A percentile compares a stretch with the other conserved stretches of the same genome.
Conservation (phyloP, 108 stramenopile species). For the Nitzschia sp. region DNA sequence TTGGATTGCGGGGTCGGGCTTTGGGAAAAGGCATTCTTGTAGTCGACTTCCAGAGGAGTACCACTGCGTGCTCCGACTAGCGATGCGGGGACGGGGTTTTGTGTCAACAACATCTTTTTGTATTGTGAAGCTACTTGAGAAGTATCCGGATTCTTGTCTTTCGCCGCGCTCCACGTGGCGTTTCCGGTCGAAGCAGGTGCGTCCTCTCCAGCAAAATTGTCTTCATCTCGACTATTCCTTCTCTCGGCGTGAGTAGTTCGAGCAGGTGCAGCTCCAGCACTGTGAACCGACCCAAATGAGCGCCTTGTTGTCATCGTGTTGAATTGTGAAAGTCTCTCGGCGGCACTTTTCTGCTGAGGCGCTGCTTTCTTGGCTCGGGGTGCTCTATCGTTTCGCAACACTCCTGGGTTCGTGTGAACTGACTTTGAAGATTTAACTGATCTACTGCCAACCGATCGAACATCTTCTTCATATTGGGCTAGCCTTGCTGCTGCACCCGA, state of each 20-base stretch:
- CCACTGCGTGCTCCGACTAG: too few species aligned
- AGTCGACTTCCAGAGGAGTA: too few species aligned
- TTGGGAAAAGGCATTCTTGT: too few species aligned
- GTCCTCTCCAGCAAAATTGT: neutral
- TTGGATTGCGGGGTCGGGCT: too few species aligned
- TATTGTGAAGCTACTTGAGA: too few species aligned
- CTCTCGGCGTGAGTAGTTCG: neutral
- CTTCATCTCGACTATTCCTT: neutral
- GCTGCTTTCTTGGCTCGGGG: neutral
- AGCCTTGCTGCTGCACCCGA: neutral
- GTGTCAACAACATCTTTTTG: too few species aligned
- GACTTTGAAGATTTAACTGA: neutral
- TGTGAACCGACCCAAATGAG: neutral
- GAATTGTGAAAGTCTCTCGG: conserved; percentile 12
- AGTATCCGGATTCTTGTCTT: too few species aligned
- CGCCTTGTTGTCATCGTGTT: neutral
- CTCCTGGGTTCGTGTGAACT: neutral
- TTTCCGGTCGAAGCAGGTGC: neutral
- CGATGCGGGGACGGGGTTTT: too few species aligned
- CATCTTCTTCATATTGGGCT: neutral
- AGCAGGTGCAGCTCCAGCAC: neutral
- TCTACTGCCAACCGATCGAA: neutral
- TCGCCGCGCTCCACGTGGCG: too few species aligned
- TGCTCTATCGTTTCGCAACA: neutral
- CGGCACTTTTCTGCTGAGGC: conserved; percentile 5